phyloP scores from a whole-genome alignment of 495 filamentous ascomycete species.

The Penicillium steckii region DNA sequence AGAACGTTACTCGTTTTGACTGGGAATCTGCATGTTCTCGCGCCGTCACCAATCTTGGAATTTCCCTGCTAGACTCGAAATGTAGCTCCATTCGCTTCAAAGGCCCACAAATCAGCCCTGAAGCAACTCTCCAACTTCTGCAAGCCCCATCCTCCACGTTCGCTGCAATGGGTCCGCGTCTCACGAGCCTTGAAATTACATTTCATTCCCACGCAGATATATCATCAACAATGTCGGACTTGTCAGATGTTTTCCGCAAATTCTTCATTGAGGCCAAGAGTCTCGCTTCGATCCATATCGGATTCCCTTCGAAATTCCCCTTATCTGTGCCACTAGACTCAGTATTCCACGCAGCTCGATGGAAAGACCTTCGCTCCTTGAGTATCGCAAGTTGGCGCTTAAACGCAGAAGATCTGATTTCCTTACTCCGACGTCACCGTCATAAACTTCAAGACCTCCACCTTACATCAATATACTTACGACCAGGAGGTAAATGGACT shows the following conservation, averaged over 20 bases:
- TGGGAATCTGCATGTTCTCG: conserved; percentile 66
- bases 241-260: conserved; percentile 54
- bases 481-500: conserved; percentile 57
- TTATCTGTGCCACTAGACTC: conserved; percentile 55
- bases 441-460: conserved; percentile 56
- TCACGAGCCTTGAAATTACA: conserved; percentile 58
- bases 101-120: conserved; percentile 63
- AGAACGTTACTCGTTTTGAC: conserved; percentile 37
- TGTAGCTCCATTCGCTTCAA: conserved; percentile 60
- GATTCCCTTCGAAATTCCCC: conserved; percentile 58
- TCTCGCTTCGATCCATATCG: conserved; percentile 64
- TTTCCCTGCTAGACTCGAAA: conserved; percentile 53
- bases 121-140: conserved; percentile 52
- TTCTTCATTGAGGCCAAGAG: conserved; percentile 59
- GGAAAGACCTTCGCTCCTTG: conserved; percentile 60
- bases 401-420: conserved; percentile 57
- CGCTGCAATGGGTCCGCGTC: conserved; percentile 49
- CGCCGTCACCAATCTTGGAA: conserved; percentile 55
- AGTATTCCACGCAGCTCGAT: conserved; percentile 62
- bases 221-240: conserved; percentile 50
- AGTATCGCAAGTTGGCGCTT: conserved; percentile 67
- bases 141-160: conserved; percentile 46
- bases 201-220: conserved; percentile 59
- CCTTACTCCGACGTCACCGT: conserved; percentile 54
- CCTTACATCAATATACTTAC: conserved; percentile 57